Base-by-base conservation (phyloP, 805 yeast species). In the Kluyveromyces wickerhamii region DNA sequence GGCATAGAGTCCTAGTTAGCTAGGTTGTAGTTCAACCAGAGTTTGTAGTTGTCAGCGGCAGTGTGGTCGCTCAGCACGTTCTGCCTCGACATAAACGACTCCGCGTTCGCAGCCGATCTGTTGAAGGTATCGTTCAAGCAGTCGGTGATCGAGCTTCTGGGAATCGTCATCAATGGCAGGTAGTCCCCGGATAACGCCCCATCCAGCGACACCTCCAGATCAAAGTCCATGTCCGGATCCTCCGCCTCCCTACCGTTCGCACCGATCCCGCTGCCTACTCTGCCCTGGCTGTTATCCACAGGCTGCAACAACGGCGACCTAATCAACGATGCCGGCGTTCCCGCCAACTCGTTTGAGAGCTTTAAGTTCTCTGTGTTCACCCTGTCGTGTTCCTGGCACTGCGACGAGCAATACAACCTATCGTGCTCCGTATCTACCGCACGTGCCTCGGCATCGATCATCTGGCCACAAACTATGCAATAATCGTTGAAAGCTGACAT, bases 401-500 rank as follows among this genome's bases (percentile, higher is more conserved):
- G 32, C 6, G 41, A 42, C 4, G 57, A 51, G 37, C 59, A 54
- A 36, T 54, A 54, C 24, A 54, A 38, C 13, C 38, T 41, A 26
- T 43, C 36, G 12, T 39, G n/a, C 10, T 37, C 38, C 18, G 11
- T 8, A 14, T 17, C 22, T 9, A 18, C 32, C 3, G 20, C 33
- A 7, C 29, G 29, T 16, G 13, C n/a, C n/a, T n/a, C n/a, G n/a
- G n/a, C n/a, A 24, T 38, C 29, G 29, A 54, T 52, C 38, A 54
- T 34, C 30, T 49, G 49, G 32, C 73, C 78, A 55, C 80, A 74
- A 38, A 70, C 76, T 31, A 71, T 62, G 60, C 80, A 74, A 55
- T 59, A 74, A 51, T 74, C 79, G 49, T 67, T 70, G 42, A 62
- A 56, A 43, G 74, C 67, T 32, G 60, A 41, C 42, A 39, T 39